Evolutionary conservation across 23 red algal species (phyloP).

Genomic region (Gracilaria caudata): DNA sequence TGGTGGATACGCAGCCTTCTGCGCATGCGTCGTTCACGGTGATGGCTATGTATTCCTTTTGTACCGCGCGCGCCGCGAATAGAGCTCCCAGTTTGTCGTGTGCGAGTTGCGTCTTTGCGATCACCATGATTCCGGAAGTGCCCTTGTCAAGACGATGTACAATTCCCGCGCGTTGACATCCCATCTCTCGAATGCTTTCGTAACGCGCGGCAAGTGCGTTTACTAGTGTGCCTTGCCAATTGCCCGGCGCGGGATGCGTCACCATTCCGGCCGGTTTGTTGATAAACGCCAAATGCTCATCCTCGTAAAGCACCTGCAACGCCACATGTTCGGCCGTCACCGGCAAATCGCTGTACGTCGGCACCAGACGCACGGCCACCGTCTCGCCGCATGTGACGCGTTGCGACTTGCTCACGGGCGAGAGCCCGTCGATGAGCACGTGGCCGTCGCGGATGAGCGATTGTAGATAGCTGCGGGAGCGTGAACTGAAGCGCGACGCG

Average conservation of each 20-base stretch:
- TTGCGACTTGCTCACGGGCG: constrained; percentile 39
- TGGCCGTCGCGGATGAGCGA: constrained; percentile 57
- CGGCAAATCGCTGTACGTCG: constrained; percentile 27
- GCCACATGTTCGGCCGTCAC: constrained; percentile 47
- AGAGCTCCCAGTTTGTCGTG: constrained; percentile 32
- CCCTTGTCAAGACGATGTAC: constrained; percentile 97
- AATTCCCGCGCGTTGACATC: constrained; percentile 67
- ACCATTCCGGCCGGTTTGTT: constrained; percentile 90
- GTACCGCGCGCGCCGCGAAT: constrained; percentile 63
- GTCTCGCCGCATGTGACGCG: constrained; percentile 19
- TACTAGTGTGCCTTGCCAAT: constrained; percentile 94
- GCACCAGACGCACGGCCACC: constrained; percentile 45
- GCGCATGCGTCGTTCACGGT: constrained; percentile 62
- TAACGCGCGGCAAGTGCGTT: constrained; percentile 86
- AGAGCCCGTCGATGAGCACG: constrained; percentile 57
- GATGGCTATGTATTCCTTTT: constrained; percentile 89
- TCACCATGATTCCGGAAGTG: constrained; percentile 88
- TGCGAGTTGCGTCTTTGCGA: constrained; percentile 50
- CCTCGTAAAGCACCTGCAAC: constrained; percentile 78
- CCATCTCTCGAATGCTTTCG: constrained; percentile 8
- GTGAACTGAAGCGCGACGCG: constrained; percentile 29
- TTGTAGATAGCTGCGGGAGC: constrained; percentile 77
- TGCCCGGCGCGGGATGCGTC: constrained; percentile 81
- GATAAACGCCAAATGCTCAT: constrained; percentile 57
- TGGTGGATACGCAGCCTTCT: constrained; percentile 17